A percentile compares a stretch with the other conserved stretches of the same genome.
phyloP scores from a whole-genome alignment of 495 filamentous ascomycete species.

The Neurospora cerealis region DNA sequence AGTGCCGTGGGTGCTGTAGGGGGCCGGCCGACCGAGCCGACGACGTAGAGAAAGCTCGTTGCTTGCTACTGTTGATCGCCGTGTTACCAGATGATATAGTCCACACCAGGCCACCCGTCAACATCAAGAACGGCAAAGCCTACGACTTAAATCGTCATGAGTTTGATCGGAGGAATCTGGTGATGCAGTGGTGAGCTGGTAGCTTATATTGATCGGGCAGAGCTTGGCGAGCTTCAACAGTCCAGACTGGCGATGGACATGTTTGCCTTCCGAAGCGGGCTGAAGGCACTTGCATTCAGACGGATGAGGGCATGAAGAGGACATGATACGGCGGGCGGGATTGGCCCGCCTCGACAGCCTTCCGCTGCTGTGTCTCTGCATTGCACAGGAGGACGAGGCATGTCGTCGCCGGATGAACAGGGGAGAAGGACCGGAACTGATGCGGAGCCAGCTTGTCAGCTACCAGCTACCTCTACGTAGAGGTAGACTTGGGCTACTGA shows the following conservation, averaged over 20 bases:
- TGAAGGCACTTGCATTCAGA: background rate
- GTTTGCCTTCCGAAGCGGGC: background rate
- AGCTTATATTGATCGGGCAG: background rate
- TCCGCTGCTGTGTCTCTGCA: background rate
- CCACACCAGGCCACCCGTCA: background rate
- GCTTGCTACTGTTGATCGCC: background rate
- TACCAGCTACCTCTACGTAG: background rate
- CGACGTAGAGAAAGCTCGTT: background rate
- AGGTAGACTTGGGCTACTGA: background rate
- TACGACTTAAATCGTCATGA: background rate
- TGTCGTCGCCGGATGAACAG: background rate
- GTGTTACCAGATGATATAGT: background rate
- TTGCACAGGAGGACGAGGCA: background rate
- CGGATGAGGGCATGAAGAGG: background rate
- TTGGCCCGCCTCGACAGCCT: background rate
- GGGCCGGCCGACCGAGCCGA: background rate
- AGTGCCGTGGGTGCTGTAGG: background rate
- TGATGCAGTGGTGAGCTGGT: background rate
- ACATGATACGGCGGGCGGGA: background rate
- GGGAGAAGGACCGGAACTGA: background rate
- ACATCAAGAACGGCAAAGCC: background rate
- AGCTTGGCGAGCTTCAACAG: background rate
- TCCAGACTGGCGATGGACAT: background rate
- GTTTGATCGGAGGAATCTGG: background rate
- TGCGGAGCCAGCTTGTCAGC: background rate